These are phyloP conservation scores for Ajuga chamaepitys DNA, from an alignment of 257 asterid genomes.

Conservation along the genomic window DNA sequence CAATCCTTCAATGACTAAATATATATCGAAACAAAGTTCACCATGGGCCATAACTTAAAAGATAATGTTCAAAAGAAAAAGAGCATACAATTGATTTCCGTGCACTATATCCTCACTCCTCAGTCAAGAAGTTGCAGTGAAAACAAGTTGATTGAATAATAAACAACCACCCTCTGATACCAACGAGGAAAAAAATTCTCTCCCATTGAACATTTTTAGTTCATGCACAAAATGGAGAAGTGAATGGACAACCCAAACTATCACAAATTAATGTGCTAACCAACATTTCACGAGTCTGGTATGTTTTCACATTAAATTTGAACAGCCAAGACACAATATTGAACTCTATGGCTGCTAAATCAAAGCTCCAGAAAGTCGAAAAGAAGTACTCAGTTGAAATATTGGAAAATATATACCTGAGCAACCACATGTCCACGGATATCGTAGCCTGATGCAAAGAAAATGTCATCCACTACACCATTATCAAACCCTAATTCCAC, in stretches of 20 bases:
- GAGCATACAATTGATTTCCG: background rate
- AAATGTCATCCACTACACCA: constrained; percentile 54
- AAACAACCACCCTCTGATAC: background rate
- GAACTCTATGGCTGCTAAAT: background rate
- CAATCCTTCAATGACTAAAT: constrained; percentile 1
- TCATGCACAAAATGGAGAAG: constrained; percentile 1
- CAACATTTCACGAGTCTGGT: background rate
- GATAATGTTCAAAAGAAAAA: background rate
- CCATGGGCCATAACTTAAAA: background rate
- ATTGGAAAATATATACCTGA: constrained; percentile 50
- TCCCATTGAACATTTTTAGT: background rate
- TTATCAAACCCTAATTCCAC: constrained; percentile 74
- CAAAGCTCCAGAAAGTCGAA: background rate
- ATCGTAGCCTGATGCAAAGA: constrained; percentile 77
- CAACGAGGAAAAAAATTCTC: background rate
- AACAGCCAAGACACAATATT: constrained; percentile 9
- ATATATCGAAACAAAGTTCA: background rate
- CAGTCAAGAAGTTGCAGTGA: background rate
- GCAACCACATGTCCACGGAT: constrained; percentile 86
- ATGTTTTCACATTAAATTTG: constrained; percentile 6
- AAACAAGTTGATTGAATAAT: constrained; percentile 2
- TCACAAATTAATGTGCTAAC: background rate
- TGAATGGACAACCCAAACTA: background rate
- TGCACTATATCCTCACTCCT: background rate
- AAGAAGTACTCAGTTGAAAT: background rate